Evolutionary conservation across 139 green algal species (phyloP), one percentile per base, ranked within the genome.

Genomic region (Micractinium sp.): DNA sequence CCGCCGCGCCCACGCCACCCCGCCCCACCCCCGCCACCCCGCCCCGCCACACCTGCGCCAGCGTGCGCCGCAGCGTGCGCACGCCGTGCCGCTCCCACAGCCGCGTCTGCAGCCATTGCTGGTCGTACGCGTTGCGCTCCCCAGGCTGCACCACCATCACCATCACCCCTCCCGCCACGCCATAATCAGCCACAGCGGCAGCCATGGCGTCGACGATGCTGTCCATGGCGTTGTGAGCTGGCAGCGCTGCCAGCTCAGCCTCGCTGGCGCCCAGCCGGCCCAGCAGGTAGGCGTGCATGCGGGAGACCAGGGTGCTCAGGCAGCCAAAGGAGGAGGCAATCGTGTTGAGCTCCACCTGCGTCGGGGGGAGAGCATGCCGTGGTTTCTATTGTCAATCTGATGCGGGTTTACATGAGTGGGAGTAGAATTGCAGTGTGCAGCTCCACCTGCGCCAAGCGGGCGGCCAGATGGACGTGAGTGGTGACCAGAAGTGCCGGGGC

Each of bases 301-400:
- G 87, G 15, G 93, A 92, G 22, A 95, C 94, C 47, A 96, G 90
- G 3, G 94, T 95, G 63, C 85, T 92, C 25, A 99, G 95, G 90
- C 94, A 97, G 33, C 94, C 97, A 91, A 99, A 99, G 35, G 95
- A 98, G 3, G 96, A 97, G 29, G 97, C 96, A 60, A 99, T 99
- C 15, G 97, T 99, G 95, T 99, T 99, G 33, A 99, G 87, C 94
- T 99, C 98, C 56, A 99, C 97, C 94, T 99, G 95, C 84, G 93
- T 23, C 13, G 2, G 39, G 31, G 53, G 33, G n/a, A 22, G 25
- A 1, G 90, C 39, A 78, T 61, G 22, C 39, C 66, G 47, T 29
- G 80, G 7, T 9, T 56, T 56, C 7, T 56, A 9, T 56, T 56
- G 47, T 56, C 47, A 16, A 9, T 56, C 47, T 9, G 9, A 56